A percentile compares a stretch with the other conserved stretches of the same genome.
These are phyloP conservation scores for Lathyrus aphaca DNA, from an alignment of 306 rosid genomes.

Conservation along the genomic window DNA sequence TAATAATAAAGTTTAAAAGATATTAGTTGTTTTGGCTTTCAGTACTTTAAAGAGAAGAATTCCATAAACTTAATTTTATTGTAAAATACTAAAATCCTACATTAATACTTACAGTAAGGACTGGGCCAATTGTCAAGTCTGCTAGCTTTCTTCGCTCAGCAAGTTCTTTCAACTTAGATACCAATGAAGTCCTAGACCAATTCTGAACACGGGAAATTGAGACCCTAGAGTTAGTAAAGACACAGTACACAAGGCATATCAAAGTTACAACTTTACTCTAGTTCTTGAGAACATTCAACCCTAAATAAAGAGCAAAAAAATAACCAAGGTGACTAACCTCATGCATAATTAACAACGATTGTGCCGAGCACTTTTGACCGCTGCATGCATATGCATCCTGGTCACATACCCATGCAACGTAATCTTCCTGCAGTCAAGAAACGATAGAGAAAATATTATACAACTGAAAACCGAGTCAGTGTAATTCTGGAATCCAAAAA, in stretches of 20 bases:
- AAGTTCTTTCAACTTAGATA: slow-evolving; percentile 80
- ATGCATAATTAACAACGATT: slow-evolving; percentile 83
- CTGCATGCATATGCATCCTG: slow-evolving; percentile 99
- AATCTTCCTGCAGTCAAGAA: slow-evolving; percentile 72
- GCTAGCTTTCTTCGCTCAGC: slow-evolving; percentile 86
- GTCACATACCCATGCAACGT: slow-evolving; percentile 94
- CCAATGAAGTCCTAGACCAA: slow-evolving; percentile 71
- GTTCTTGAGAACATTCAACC: slow-evolving; percentile 12
- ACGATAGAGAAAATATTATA: slow-evolving; percentile 32
- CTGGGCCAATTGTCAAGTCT: slow-evolving; percentile 91
- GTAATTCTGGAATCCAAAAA: slow-evolving; percentile 25
- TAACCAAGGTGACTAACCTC: slow-evolving; percentile 64
- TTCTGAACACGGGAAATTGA: slow-evolving; percentile 58
- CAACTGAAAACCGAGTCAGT: slow-evolving; percentile 17
- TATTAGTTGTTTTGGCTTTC: neutral
- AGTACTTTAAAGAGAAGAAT: slow-evolving; percentile 6
- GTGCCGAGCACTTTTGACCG: slow-evolving; percentile 98
- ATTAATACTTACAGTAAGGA: slow-evolving; percentile 68
- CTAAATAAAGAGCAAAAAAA: slow-evolving; percentile 11
- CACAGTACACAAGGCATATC: slow-evolving; percentile 14
- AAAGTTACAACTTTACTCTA: slow-evolving; percentile 25
- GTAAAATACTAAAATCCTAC: neutral
- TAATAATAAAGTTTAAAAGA: too few relatives aligned
- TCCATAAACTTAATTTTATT: slow-evolving; percentile 6
- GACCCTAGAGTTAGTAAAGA: slow-evolving; percentile 30